A percentile compares a stretch with the other conserved stretches of the same genome.
phyloP scores from a whole-genome alignment of 139 green algal species.

The Chlorella vulgaris region DNA sequence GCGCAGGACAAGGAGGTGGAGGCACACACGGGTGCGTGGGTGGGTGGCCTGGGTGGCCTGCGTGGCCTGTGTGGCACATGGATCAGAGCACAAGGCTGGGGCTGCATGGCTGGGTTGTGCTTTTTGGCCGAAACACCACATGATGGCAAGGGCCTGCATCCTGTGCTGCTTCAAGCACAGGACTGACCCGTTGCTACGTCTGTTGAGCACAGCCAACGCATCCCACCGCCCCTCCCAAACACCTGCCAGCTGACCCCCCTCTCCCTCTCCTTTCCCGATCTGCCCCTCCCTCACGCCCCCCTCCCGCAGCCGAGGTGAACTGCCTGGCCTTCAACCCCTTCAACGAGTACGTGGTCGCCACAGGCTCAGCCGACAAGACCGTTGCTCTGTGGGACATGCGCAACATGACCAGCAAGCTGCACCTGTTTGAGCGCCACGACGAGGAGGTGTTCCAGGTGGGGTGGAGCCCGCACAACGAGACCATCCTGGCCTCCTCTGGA shows the following conservation, averaged over 20 bases:
- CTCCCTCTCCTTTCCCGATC: neutral
- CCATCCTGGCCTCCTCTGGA: slow-evolving; percentile 92
- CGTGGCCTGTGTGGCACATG: neutral
- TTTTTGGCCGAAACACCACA: no score
- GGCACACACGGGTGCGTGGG: slow-evolving; percentile 8
- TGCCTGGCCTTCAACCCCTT: slow-evolving; percentile 98
- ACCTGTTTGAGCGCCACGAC: slow-evolving; percentile 91
- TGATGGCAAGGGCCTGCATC: no score
- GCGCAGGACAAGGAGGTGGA: slow-evolving; percentile 32
- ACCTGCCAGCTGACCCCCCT: neutral
- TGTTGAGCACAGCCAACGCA: no score
- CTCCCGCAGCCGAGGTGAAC: slow-evolving; percentile 91
- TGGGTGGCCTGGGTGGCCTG: neutral
- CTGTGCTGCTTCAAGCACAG: no score
- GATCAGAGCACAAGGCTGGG: no score
- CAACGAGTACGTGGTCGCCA: slow-evolving; percentile 96
- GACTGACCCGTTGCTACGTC: no score
- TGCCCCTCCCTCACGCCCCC: no score
- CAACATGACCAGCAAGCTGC: slow-evolving; percentile 86
- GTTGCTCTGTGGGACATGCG: slow-evolving; percentile 94
- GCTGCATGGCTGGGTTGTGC: neutral
- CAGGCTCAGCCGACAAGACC: slow-evolving; percentile 94
- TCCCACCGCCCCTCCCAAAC: neutral
- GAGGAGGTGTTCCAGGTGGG: slow-evolving; percentile 98
- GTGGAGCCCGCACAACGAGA: slow-evolving; percentile 96